phyloP scores from a whole-genome alignment of 2,329 filamentous ascomycete genomes.

The Epichloe uncinata region DNA sequence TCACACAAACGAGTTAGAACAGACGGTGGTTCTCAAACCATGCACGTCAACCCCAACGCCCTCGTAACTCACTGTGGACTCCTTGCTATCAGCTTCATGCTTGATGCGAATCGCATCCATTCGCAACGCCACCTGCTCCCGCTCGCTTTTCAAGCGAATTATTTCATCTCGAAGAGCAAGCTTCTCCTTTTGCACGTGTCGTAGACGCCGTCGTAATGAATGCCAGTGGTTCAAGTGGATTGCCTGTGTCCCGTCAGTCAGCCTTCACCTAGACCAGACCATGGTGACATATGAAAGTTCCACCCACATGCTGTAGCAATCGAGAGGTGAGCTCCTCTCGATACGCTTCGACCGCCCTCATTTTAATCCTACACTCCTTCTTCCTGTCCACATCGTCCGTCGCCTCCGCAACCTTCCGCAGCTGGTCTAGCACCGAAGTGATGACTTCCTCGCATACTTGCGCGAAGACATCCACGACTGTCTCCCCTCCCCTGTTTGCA shows the following conservation, averaged over 20 bases:
- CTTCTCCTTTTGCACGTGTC: constrained; percentile 43
- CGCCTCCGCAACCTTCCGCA: constrained; percentile 26
- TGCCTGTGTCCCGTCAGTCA: constrained; percentile 23
- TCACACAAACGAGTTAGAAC: neutral
- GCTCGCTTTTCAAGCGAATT: constrained; percentile 42
- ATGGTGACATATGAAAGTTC: neutral
- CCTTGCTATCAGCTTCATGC: constrained; percentile 41
- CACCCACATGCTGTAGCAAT: constrained; percentile 44
- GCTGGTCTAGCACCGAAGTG: constrained; percentile 32
- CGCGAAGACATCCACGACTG: constrained; percentile 47
- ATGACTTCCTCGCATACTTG: constrained; percentile 50
- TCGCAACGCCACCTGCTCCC: constrained; percentile 46
- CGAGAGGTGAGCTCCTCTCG: constrained; percentile 41
- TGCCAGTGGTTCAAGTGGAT: constrained; percentile 47
- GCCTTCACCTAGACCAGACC: neutral
- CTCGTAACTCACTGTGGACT: constrained; percentile 31
- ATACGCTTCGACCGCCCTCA: constrained; percentile 44
- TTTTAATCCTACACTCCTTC: constrained; percentile 42
- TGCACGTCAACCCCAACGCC: neutral
- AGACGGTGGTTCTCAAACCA: neutral
- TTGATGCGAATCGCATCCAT: constrained; percentile 50
- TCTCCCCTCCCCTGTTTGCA: constrained; percentile 41
- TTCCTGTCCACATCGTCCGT: constrained; percentile 33
- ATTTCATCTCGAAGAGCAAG: constrained; percentile 45
- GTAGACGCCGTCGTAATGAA: constrained; percentile 42